phyloP scores from a whole-genome alignment of 164 flowering plant genomes.

The Stephania yunnanensis region DNA sequence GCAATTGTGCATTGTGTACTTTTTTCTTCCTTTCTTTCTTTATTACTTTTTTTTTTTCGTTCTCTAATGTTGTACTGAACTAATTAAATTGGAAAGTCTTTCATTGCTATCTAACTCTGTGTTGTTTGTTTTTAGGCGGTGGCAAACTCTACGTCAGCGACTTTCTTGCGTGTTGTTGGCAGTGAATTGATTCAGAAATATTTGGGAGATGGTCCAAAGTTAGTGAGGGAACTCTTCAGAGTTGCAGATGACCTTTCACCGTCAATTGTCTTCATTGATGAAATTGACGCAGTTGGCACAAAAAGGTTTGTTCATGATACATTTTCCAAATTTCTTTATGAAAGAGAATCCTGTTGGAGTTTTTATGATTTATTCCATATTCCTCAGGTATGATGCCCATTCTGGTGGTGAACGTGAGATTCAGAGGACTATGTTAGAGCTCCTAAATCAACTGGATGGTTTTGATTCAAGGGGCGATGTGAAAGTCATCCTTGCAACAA shows the following conservation, averaged over 20 bases:
- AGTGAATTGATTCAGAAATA: constrained; percentile 89
- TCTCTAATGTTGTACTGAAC: too few relatives aligned
- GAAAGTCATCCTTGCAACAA: constrained; percentile 91
- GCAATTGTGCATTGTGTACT: too few relatives aligned
- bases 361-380: background rate
- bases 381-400: constrained; percentile 76
- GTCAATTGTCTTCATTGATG: constrained; percentile 93
- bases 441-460: constrained; percentile 90
- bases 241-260: constrained; percentile 97
- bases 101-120: background rate
- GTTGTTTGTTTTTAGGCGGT: constrained; percentile 59
- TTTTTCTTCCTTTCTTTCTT: too few relatives aligned
- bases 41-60: too few relatives aligned
- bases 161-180: constrained; percentile 90
- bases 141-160: constrained; percentile 92
- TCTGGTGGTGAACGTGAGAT: constrained; percentile 97
- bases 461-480: constrained; percentile 94
- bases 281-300: constrained; percentile 92
- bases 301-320: constrained; percentile 45
- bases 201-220: constrained; percentile 89
- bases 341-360: background rate
- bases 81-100: background rate
- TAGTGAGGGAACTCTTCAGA: constrained; percentile 88
- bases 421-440: constrained; percentile 91
- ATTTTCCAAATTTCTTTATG: background rate